These are phyloP conservation scores for Pelargonium australe DNA, from an alignment of 441 rosid genomes.

Conservation along the genomic window DNA sequence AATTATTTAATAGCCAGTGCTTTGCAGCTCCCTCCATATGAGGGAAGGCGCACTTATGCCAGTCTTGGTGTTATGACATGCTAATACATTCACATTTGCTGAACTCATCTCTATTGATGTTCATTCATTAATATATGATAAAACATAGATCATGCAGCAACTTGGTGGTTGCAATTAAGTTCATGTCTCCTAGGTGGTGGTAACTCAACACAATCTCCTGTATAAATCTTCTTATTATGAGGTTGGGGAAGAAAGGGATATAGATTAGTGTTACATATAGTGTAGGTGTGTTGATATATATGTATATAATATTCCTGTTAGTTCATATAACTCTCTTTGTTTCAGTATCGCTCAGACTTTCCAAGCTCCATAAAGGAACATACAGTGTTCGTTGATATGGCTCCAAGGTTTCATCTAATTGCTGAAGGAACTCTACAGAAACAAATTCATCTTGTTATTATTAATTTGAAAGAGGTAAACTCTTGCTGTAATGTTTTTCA, in stretches of 20 bases:
- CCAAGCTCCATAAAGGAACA: constrained; percentile 72
- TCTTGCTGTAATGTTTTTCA: not conserved
- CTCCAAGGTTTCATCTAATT: constrained; percentile 76
- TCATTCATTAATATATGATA: not conserved
- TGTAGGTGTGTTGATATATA: no score
- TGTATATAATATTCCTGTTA: not conserved
- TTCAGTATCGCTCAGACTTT: constrained; percentile 84
- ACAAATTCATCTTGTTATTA: constrained; percentile 70
- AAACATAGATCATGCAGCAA: constrained; percentile 1
- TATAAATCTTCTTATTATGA: not conserved
- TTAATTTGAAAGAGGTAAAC: constrained; percentile 67
- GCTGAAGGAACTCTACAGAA: constrained; percentile 77
- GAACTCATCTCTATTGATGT: not conserved
- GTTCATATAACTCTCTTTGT: constrained; percentile 16
- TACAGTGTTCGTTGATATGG: constrained; percentile 81
- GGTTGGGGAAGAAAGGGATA: not conserved
- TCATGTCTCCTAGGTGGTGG: not conserved
- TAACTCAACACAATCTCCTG: not conserved
- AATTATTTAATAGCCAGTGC: not conserved
- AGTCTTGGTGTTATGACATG: constrained; percentile 1
- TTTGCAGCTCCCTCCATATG: constrained; percentile 2
- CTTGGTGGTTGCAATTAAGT: not conserved
- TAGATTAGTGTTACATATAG: not conserved
- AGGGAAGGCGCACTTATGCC: not conserved
- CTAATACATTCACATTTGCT: not conserved